Conservation (phyloP, 1,139 yeast genomes). For the Saccharomyces pastorianus region DNA sequence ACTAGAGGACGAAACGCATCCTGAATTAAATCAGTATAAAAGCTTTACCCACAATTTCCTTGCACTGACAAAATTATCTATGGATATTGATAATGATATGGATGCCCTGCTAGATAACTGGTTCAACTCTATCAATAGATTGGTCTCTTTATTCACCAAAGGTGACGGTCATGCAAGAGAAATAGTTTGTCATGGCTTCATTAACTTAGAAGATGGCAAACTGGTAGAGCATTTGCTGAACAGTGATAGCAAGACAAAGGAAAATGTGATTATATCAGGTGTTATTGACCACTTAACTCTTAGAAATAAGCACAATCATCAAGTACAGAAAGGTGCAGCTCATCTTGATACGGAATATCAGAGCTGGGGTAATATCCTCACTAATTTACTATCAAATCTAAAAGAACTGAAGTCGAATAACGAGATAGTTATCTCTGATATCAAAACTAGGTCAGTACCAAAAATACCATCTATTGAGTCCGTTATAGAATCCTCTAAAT, state of each 20-base stretch:
- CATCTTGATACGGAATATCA: slow-evolving; percentile 20
- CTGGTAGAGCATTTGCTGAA: slow-evolving; percentile 17
- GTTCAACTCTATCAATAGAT: slow-evolving; percentile 33
- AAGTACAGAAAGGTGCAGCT: slow-evolving; percentile 24
- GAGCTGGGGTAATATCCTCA: background rate
- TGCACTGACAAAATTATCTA: slow-evolving; percentile 7
- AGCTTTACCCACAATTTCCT: slow-evolving; percentile 2
- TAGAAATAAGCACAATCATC: slow-evolving; percentile 23
- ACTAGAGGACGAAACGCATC: slow-evolving; percentile 38
- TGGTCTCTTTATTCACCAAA: slow-evolving; percentile 36
- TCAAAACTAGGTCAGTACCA: slow-evolving; percentile 46
- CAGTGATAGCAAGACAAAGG: slow-evolving; percentile 12
- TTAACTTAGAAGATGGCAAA: slow-evolving; percentile 31
- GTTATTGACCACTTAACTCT: slow-evolving; percentile 45
- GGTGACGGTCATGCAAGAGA: slow-evolving; percentile 49
- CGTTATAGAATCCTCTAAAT: slow-evolving; percentile 42
- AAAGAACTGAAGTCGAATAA: slow-evolving; percentile 9
- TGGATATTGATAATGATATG: slow-evolving; percentile 9
- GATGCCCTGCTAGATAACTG: slow-evolving; percentile 33
- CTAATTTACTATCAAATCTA: background rate
- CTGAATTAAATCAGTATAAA: slow-evolving; percentile 5
- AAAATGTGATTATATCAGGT: slow-evolving; percentile 48
- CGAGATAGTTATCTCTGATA: slow-evolving; percentile 41
- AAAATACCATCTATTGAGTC: slow-evolving; percentile 41
- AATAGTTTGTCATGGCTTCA: slow-evolving; percentile 47